phyloP scores from a whole-genome alignment of 208 protist species.

The Porcisia hertigi region DNA sequence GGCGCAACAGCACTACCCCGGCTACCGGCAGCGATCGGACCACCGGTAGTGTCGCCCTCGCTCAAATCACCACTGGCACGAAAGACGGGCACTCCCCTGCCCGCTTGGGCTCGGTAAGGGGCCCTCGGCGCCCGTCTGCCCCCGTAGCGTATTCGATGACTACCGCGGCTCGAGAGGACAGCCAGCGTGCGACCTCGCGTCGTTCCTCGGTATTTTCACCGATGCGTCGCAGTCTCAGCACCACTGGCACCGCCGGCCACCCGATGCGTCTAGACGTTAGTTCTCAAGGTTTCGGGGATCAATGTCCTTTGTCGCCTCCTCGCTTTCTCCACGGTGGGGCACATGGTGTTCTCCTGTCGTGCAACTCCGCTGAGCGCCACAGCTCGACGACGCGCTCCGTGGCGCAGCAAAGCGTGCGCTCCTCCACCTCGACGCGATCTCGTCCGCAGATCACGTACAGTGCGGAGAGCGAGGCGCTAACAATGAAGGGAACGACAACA shows the following conservation, averaged over 20 bases:
- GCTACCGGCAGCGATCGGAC: neutral
- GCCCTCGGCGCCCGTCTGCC: conserved; percentile 7
- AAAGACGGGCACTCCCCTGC: neutral
- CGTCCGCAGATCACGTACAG: conserved; percentile 59
- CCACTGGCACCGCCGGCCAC: neutral
- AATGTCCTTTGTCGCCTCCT: neutral
- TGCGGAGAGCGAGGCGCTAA: conserved; percentile 34
- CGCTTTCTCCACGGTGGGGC: neutral
- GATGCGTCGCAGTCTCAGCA: neutral
- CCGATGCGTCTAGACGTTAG: neutral
- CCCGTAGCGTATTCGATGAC: neutral
- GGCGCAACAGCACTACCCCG: neutral
- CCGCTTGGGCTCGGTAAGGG: neutral
- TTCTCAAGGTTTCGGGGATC: neutral
- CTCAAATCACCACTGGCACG: neutral
- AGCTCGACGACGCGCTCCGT: conserved; percentile 34
- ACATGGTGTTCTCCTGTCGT: neutral
- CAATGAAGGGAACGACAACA: conserved; percentile 62
- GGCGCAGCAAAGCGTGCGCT: conserved; percentile 36
- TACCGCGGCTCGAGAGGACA: neutral
- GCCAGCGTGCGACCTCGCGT: neutral
- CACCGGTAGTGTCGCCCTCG: neutral
- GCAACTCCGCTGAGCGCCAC: neutral
- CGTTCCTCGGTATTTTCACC: conserved; percentile 2
- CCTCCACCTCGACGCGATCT: conserved; percentile 42